Percentiles rank a stretch among this genome's conserved stretches.
Conservation (phyloP, 73 alveolate genomes). For the Paramecium octaurelia region DNA sequence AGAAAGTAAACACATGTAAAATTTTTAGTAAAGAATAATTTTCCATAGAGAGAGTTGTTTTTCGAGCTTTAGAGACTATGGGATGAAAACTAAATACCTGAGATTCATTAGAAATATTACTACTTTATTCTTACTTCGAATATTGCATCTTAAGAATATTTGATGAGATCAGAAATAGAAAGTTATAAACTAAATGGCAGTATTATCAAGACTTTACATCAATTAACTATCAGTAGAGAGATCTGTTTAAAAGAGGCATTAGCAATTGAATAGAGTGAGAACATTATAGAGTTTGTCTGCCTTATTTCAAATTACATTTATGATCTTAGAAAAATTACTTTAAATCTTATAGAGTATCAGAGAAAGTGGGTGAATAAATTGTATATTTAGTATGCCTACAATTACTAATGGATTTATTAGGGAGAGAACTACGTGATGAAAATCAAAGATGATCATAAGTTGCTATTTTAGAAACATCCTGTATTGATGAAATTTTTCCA, state of each 20-base stretch:
- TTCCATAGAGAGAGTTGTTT: neutral
- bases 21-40: neutral
- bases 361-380: neutral
- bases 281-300: neutral
- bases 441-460: neutral
- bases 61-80: neutral
- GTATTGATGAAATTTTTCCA: neutral
- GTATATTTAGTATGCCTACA: neutral
- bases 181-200: neutral
- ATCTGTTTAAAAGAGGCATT: neutral
- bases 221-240: neutral
- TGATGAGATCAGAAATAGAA: neutral
- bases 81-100: neutral
- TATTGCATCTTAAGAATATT: neutral
- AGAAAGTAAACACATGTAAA: neutral
- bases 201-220: neutral
- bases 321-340: neutral
- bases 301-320: neutral
- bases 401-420: neutral
- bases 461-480: neutral
- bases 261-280: neutral
- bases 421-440: neutral
- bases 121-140: neutral
- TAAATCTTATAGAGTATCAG: neutral
- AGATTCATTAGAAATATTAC: neutral